Conservation (phyloP, 2,329 filamentous ascomycete species). For the Erysiphe pulchra region DNA sequence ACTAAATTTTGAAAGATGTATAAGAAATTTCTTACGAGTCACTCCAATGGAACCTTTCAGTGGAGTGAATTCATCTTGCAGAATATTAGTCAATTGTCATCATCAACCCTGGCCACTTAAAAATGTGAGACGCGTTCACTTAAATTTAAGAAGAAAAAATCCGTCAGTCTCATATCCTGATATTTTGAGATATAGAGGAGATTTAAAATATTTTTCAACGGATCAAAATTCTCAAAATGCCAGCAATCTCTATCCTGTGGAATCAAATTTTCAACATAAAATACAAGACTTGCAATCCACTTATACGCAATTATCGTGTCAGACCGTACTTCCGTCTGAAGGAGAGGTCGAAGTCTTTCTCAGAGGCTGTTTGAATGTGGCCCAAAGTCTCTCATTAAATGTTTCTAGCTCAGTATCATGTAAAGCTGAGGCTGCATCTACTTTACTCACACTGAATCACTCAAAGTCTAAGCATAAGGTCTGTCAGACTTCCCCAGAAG, state of each 20-base stretch:
- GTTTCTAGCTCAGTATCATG: slow-evolving; percentile 3
- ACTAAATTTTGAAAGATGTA: too few relatives aligned
- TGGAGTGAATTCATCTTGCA: not conserved
- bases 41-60: too few relatives aligned
- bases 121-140: not conserved
- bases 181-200: not conserved
- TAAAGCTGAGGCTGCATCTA: slow-evolving; percentile 21
- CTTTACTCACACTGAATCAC: slow-evolving; percentile 22
- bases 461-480: slow-evolving; percentile 1
- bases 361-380: slow-evolving; percentile 6
- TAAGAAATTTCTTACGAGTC: too few relatives aligned
- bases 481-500: slow-evolving; percentile 3
- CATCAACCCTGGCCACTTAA: not conserved
- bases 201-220: not conserved
- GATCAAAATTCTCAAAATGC: not conserved
- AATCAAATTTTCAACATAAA: slow-evolving; percentile 5
- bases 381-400: slow-evolving; percentile 7
- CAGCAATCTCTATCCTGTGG: slow-evolving; percentile 1
- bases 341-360: slow-evolving; percentile 5
- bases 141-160: not conserved
- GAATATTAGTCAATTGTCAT: not conserved
- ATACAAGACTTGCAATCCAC: slow-evolving; percentile 6
- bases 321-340: slow-evolving; percentile 7
- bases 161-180: not conserved
- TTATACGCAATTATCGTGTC: slow-evolving; percentile 6